Base-by-base conservation (phyloP, 768 basidiomycete species). In the Lactarius trivialis region DNA sequence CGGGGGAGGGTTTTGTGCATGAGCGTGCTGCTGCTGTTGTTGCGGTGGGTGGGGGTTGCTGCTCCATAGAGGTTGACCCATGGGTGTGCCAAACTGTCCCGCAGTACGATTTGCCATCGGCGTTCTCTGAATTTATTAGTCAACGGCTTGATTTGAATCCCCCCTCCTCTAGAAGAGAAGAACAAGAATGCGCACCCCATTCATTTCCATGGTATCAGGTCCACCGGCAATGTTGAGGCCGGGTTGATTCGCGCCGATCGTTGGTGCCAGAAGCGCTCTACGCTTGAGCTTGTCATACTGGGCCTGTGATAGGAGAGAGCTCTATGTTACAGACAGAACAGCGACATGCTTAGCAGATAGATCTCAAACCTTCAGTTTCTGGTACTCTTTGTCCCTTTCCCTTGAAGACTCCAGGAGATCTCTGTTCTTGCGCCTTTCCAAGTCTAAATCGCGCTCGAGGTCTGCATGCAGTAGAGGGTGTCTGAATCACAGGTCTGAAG, bases 231-330 rank as follows among this genome's bases (percentile, higher is more conserved):
- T 56, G 26, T 55, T 59, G 24, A 55, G 55, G 56, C 59, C 63
- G n/a, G 51, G 60, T 50, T 61, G 55, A 30, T 55, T 56, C 15
- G 56, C n/a, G 24, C 52, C 65, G 21, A 53, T 36, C 8, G 48
- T 32, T 11, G 63, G 61, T 7, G 58, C 84, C 26, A 93, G 82
- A 19, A 93, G 78, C 15, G 88, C 82, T 68, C 84, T 93, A 60
- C 91, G 82, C 74, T 91, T 93, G 67, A 91, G 79, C 70, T 89
- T 91, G 70, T 93, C 91, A 63, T 87, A 82, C 68, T 91, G 88
- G 45, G 75, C 76, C 91, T 92, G 60, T 9, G 19, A 26, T 21
- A 6, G 21, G 26, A 32, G 8, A 32, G 51, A 49, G 11, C 21
- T 19, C 34, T 14, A 30, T 26, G 39, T 37, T 41, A 51, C 53